phyloP scores from a whole-genome alignment of 352 stramenopile genomes.

The Globisporangium cystogenes region DNA sequence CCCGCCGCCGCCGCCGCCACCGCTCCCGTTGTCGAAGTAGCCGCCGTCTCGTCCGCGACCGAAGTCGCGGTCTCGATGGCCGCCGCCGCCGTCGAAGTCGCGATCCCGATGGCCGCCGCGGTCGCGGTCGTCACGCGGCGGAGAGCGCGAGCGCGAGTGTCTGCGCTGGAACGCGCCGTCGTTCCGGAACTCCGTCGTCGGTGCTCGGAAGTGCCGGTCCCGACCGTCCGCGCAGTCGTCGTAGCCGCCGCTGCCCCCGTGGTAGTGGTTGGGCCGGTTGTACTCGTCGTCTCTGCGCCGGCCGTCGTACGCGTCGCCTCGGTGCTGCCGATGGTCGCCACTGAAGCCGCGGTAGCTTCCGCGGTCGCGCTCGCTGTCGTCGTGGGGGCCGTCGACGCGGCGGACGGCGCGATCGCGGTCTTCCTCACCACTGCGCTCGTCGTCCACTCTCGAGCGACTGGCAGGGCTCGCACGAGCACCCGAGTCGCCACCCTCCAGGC shows the following conservation, averaged over 20 bases:
- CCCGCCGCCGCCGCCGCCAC: background rate
- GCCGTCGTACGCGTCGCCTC: background rate
- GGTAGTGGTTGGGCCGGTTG: background rate
- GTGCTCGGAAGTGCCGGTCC: background rate
- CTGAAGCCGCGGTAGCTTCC: background rate
- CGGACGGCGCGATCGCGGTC: no score
- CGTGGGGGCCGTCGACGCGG: background rate
- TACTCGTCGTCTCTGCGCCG: background rate
- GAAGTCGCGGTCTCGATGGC: background rate
- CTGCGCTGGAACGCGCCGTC: background rate
- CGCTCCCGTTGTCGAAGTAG: background rate
- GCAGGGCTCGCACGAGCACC: background rate
- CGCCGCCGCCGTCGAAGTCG: background rate
- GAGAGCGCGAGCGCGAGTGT: background rate
- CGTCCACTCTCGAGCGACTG: background rate
- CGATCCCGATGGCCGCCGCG: background rate
- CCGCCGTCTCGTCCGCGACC: conserved; percentile 3
- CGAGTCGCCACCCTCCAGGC: background rate
- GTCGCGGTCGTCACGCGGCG: background rate
- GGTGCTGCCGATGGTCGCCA: background rate
- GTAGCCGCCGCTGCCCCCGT: background rate
- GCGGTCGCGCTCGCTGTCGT: background rate
- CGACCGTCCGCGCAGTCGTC: background rate
- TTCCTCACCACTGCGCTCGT: background rate
- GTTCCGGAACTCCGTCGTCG: background rate